Conservation (phyloP, 2,329 filamentous ascomycete species). For the Juglanconis oblonga region DNA sequence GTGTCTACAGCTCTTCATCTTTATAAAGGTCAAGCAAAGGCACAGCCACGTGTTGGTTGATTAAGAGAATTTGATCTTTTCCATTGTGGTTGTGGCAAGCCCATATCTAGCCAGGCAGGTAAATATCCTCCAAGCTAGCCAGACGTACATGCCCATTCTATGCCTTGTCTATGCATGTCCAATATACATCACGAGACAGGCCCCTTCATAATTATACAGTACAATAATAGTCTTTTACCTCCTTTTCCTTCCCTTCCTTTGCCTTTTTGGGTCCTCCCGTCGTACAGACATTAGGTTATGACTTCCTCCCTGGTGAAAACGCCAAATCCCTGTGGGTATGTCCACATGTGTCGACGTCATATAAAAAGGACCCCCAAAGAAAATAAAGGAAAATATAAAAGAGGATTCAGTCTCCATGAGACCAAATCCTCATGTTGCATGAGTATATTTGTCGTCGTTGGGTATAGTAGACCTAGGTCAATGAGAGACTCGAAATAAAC, state of each 20-base stretch:
- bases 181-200: not conserved
- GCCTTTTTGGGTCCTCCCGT: not conserved
- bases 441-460: not conserved
- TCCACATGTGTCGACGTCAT: not conserved
- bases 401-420: conserved; percentile 34
- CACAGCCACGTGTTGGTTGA: not conserved
- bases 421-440: not conserved
- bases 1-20: too few relatives aligned
- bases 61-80: not conserved
- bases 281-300: not conserved
- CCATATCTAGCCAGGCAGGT: not conserved
- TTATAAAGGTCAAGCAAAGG: too few relatives aligned
- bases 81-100: not conserved
- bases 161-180: not conserved
- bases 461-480: not conserved
- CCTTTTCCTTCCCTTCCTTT: not conserved
- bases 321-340: not conserved
- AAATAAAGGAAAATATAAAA: conserved; percentile 55
- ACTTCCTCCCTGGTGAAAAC: not conserved
- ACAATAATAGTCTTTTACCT: not conserved
- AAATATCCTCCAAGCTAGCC: not conserved
- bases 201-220: not conserved
- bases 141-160: not conserved
- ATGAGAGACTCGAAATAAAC: not conserved
- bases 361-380: not conserved